phyloP scores from a whole-genome alignment of 208 protist species.

The Acanthamoeba rhysodes region DNA sequence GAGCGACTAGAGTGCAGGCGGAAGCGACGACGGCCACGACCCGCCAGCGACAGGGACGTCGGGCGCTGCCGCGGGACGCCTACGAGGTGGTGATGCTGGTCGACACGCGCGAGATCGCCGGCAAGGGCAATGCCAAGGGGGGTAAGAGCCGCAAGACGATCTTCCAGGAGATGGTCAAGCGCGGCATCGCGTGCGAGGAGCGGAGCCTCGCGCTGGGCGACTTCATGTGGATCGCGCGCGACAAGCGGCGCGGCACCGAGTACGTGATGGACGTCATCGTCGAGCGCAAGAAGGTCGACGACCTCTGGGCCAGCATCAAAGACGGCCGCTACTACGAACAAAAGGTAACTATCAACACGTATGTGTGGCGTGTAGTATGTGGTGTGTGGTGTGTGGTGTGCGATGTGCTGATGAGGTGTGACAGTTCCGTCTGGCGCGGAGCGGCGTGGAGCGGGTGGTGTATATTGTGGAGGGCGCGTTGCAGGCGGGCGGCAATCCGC shows the following conservation, averaged over 20 bases:
- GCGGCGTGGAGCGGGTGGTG: not conserved
- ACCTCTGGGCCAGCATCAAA: slow-evolving; percentile 65
- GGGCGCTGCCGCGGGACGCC: not conserved
- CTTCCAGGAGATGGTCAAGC: slow-evolving; percentile 28
- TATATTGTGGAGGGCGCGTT: slow-evolving; percentile 56
- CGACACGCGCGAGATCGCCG: slow-evolving; percentile 43
- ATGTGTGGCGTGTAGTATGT: not conserved
- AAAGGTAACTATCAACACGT: not conserved
- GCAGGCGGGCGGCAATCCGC: not conserved
- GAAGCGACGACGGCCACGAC: no score
- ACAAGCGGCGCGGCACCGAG: slow-evolving; percentile 25
- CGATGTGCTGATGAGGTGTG: not conserved
- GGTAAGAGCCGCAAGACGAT: slow-evolving; percentile 43
- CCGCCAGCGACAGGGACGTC: no score
- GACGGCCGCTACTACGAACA: slow-evolving; percentile 69
- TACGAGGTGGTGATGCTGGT: slow-evolving; percentile 50
- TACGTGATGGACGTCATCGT: slow-evolving; percentile 56
- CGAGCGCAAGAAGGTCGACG: slow-evolving; percentile 62
- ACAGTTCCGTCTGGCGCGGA: slow-evolving; percentile 41
- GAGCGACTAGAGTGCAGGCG: not conserved
- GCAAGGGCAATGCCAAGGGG: not conserved
- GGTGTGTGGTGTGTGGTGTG: not conserved
- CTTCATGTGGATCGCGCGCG: slow-evolving; percentile 49
- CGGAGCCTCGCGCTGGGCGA: slow-evolving; percentile 61
- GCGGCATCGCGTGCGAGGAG: slow-evolving; percentile 40